Percentiles rank a stretch among this genome's conserved stretches.
phyloP scores from a whole-genome alignment of 768 basidiomycete genomes.

The Royoungia palumana region DNA sequence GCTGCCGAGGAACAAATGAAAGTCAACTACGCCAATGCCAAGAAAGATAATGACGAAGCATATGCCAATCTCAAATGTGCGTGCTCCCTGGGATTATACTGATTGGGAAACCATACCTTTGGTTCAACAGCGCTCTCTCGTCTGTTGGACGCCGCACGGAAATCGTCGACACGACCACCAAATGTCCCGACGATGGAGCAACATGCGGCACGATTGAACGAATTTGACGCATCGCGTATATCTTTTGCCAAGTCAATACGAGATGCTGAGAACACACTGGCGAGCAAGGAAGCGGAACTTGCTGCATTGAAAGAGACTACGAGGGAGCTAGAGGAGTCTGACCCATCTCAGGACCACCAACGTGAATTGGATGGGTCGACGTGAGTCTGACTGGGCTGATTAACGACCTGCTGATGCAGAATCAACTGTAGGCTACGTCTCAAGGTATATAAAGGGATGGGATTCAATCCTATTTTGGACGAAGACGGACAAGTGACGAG shows the following conservation, averaged over 20 bases:
- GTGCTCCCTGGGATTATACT: slow-evolving; percentile 2
- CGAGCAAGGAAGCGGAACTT: slow-evolving; percentile 68
- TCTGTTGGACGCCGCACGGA: slow-evolving; percentile 62
- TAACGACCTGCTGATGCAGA: background rate
- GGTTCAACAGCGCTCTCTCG: slow-evolving; percentile 53
- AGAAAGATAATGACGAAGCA: slow-evolving; percentile 66
- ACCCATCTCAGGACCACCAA: slow-evolving; percentile 70
- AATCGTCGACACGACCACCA: slow-evolving; percentile 65
- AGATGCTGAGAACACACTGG: slow-evolving; percentile 62
- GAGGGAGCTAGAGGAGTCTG: slow-evolving; percentile 57
- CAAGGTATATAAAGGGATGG: slow-evolving; percentile 65
- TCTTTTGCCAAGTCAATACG: slow-evolving; percentile 73
- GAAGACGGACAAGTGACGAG: slow-evolving; percentile 49
- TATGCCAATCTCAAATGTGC: slow-evolving; percentile 63
- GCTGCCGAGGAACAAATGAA: slow-evolving; percentile 70
- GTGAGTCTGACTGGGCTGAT: slow-evolving; percentile 40
- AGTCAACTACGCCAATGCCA: slow-evolving; percentile 51
- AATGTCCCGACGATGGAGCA: slow-evolving; percentile 66
- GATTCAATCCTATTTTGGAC: slow-evolving; percentile 64
- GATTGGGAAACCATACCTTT: background rate
- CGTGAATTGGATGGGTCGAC: slow-evolving; percentile 63
- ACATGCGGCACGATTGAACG: slow-evolving; percentile 58
- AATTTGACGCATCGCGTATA: slow-evolving; percentile 59
- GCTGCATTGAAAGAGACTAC: slow-evolving; percentile 64
- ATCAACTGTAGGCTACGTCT: slow-evolving; percentile 52